Percentiles rank a stretch among this genome's conserved stretches.
phyloP scores from a whole-genome alignment of 805 yeast genomes.

The Schwanniomyces polymorphus region DNA sequence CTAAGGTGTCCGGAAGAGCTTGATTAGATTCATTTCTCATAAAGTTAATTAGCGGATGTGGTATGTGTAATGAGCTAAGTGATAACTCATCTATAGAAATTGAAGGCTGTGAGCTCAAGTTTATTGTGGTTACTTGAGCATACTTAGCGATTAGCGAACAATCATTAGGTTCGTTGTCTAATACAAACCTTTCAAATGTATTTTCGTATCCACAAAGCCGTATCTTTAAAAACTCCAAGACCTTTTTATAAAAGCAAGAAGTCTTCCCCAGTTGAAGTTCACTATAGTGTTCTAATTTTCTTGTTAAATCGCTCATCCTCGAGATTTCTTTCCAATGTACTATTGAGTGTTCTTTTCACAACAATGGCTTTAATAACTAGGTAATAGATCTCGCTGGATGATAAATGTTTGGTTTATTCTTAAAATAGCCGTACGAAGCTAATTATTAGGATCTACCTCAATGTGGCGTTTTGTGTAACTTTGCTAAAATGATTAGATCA shows the following conservation, averaged over 20 bases:
- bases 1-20: slow-evolving; percentile 11
- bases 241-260: slow-evolving; percentile 16
- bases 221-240: slow-evolving; percentile 25
- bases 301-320: not conserved
- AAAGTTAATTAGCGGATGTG: slow-evolving; percentile 46
- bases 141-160: slow-evolving; percentile 54
- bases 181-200: slow-evolving; percentile 43
- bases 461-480: not conserved
- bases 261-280: slow-evolving; percentile 15
- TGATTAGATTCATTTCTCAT: slow-evolving; percentile 25
- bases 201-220: slow-evolving; percentile 21
- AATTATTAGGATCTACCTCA: not conserved
- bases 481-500: not conserved
- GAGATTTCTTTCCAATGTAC: not conserved
- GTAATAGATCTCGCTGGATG: not conserved
- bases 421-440: not conserved
- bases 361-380: no score
- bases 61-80: slow-evolving; percentile 45
- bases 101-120: slow-evolving; percentile 18
- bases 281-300: slow-evolving; percentile 3
- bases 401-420: not conserved
- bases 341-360: not conserved
- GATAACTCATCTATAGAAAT: slow-evolving; percentile 34
- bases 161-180: slow-evolving; percentile 51
- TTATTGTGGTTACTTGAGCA: slow-evolving; percentile 38